These are phyloP conservation scores for Angomonas desouzai DNA, from an alignment of 208 protist species.

Conservation along the genomic window DNA sequence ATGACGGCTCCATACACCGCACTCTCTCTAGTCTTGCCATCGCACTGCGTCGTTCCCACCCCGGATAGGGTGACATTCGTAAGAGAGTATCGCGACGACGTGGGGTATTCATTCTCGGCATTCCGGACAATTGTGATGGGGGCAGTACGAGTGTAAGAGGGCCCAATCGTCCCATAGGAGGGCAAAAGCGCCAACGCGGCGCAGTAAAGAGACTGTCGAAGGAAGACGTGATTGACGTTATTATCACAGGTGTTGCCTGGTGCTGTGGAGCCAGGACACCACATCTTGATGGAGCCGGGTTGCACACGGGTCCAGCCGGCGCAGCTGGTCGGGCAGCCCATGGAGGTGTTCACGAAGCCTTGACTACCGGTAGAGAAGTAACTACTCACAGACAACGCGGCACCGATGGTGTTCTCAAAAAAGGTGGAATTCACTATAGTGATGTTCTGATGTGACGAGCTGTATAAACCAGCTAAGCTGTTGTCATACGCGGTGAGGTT, in stretches of 20 bases:
- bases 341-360: constrained; percentile 15
- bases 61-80: constrained; percentile 17
- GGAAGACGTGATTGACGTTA: constrained; percentile 15
- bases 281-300: constrained; percentile 1
- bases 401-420: constrained; percentile 33
- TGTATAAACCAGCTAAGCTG: constrained; percentile 36
- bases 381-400: constrained; percentile 23
- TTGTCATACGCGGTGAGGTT: constrained; percentile 17
- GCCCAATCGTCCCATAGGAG: constrained; percentile 20
- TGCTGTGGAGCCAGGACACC: constrained; percentile 13
- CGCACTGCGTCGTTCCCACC: constrained; percentile 15
- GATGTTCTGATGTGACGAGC: constrained; percentile 25
- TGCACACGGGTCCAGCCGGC: neutral
- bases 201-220: constrained; percentile 24
- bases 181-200: constrained; percentile 24
- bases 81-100: constrained; percentile 15
- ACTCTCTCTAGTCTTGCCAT: neutral
- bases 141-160: constrained; percentile 23
- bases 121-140: constrained; percentile 11
- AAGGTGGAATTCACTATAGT: constrained; percentile 18
- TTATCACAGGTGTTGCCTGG: neutral
- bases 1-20: neutral
- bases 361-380: constrained; percentile 14
- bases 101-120: constrained; percentile 7
- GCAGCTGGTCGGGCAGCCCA: constrained; percentile 22